Conservation (phyloP, 345 rosid genomes). For the Lagerstroemia speciosa region DNA sequence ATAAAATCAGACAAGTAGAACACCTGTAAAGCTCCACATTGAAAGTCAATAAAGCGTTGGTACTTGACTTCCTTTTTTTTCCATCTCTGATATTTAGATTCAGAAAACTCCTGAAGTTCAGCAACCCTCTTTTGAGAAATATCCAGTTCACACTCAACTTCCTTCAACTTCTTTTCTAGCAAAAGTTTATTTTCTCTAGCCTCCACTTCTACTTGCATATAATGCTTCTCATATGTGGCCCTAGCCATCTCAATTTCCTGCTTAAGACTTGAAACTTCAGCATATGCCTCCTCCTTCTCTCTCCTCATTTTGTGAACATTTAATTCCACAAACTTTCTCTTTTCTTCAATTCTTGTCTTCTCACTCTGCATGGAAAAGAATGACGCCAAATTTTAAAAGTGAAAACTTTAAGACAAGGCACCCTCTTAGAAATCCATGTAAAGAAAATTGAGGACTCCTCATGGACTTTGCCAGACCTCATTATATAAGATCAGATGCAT, state of each 20-base stretch:
- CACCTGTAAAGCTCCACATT: constrained; percentile 62
- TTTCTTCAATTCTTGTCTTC: constrained; percentile 61
- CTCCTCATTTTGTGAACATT: constrained; percentile 39
- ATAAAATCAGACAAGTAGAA: constrained; percentile 8
- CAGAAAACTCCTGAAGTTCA: constrained; percentile 66
- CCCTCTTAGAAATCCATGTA: too few species aligned
- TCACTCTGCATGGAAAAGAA: constrained; percentile 43
- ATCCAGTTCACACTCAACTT: constrained; percentile 37
- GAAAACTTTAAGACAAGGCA: neutral
- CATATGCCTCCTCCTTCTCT: constrained; percentile 44
- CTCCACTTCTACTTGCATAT: constrained; percentile 43
- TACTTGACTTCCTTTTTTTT: constrained; percentile 53
- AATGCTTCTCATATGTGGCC: constrained; percentile 44
- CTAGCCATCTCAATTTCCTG: constrained; percentile 46
- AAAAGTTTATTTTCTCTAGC: constrained; percentile 39
- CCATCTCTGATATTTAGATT: constrained; percentile 62
- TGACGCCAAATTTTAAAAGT: neutral
- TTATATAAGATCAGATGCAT: neutral
- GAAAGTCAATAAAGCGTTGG: constrained; percentile 43
- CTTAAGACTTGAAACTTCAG: constrained; percentile 55
- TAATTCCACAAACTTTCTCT: constrained; percentile 54
- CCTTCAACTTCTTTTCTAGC: constrained; percentile 53
- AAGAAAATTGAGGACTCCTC: too few species aligned
- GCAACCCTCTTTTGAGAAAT: constrained; percentile 55
- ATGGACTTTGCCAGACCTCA: too few species aligned